Base-by-base conservation (phyloP, 306 rosid species). In the Cotoneaster glaucophyllus region DNA sequence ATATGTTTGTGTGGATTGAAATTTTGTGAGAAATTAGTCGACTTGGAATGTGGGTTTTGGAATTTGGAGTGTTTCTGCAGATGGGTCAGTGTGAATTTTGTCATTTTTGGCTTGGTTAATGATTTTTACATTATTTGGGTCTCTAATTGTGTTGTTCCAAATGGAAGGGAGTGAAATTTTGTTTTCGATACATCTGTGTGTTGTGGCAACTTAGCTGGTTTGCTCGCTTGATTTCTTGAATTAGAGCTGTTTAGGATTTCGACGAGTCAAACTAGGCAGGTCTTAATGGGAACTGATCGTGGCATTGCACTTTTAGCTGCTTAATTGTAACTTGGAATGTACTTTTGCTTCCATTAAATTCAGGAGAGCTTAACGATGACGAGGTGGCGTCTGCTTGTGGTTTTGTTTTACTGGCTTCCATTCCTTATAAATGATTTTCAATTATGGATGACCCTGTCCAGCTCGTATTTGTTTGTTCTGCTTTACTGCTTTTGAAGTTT, bases 211-310 rank as follows among this genome's bases (percentile, higher is more conserved):
- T 77, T 79, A 64, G 76, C 76, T 80, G 67, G 79, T 82, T 73
- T n/a, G 69, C 56, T 71, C 22, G 31, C 56, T n/a, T 72, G 59
- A 69, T 77, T 66, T 73, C 48, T 71, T 65, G 58, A 59, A 59
- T 71, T 18, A 74, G 69, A 63, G 64, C 43, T 74, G 79, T 62
- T 81, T 44, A 45, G 80, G 74, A n/a, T 65, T 67, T 69, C 54
- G n/a, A 69, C 79, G 68, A 29, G 89, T 74, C 83, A 81, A 85
- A 87, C 53, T 82, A 31, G 88, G 84, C 79, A 71, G 75, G 73
- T 83, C 67, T 77, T 79, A 73, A 75, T 86, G 79, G 76, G 79
- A 84, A 74, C 77, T 48, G 84, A 72, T 75, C 69, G 77, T 69
- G 45, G 70, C 80, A 48, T 79, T 80, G 80, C 70, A 80, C 59